phyloP scores from a whole-genome alignment of 2,329 filamentous ascomycete genomes.

The Colletotrichum salicis region DNA sequence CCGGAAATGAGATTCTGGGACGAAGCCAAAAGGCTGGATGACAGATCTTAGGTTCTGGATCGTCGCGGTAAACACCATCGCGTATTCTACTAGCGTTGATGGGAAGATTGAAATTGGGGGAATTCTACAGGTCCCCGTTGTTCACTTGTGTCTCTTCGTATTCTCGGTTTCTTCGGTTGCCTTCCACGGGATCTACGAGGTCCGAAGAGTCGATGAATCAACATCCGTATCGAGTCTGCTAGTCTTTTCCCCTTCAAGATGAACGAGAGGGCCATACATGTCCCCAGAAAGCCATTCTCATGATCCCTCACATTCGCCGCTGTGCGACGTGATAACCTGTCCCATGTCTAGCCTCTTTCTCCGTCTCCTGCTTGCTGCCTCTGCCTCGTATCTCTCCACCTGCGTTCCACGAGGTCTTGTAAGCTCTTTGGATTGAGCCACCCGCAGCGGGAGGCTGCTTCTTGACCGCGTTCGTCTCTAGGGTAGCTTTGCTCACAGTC shows the following conservation, averaged over 20 bases:
- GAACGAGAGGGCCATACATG: background rate
- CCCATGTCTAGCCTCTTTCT: background rate
- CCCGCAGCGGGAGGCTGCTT: conserved; percentile 30
- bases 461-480: background rate
- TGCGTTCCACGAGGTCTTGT: conserved; percentile 14
- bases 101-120: too few species aligned
- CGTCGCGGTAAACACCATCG: background rate
- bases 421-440: conserved; percentile 13
- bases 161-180: background rate
- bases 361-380: background rate
- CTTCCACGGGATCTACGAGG: background rate
- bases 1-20: background rate
- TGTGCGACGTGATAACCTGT: background rate
- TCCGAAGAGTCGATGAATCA: background rate
- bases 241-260: background rate
- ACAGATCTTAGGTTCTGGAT: background rate
- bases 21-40: background rate
- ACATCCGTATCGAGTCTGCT: background rate
- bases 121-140: background rate
- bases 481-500: background rate
- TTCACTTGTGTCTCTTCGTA: background rate
- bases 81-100: background rate
- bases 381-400: background rate
- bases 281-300: background rate
- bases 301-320: background rate